Evolutionary conservation across 352 stramenopile genomes (phyloP).

Genomic region (Globisporangium spinosum): DNA sequence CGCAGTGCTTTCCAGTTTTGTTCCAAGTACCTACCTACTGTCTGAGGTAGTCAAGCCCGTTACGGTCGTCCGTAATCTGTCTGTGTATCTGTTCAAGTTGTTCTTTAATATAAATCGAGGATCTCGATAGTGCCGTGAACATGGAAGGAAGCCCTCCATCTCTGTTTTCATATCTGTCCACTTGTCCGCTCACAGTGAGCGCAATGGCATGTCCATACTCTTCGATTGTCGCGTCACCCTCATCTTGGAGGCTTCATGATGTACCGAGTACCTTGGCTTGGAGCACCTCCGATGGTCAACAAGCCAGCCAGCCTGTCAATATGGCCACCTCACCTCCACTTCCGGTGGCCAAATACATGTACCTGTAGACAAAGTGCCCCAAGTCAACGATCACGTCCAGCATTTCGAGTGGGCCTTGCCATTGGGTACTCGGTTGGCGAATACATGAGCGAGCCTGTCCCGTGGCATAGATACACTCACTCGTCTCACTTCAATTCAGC

Average conservation of each 20-base stretch:
- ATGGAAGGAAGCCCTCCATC: background rate
- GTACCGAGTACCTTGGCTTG: background rate
- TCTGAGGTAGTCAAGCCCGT: background rate
- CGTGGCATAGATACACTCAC: background rate
- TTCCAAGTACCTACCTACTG: background rate
- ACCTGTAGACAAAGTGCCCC: no score
- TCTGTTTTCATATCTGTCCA: background rate
- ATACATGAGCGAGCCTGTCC: background rate
- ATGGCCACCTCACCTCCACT: background rate
- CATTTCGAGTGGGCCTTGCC: background rate
- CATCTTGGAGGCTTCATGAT: background rate
- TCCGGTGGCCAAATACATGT: no score
- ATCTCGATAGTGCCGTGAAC: background rate
- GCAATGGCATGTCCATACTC: no score
- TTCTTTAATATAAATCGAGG: slow-evolving; percentile 2
- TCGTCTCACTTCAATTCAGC: background rate
- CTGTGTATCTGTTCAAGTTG: background rate
- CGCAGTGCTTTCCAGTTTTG: background rate
- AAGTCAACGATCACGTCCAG: background rate
- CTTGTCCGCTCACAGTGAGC: no score
- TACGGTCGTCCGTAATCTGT: background rate
- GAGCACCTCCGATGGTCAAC: background rate
- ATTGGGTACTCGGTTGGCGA: no score
- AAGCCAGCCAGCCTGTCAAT: no score
- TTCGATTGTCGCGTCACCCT: background rate